Evolutionary conservation across 768 basidiomycete species (phyloP), one percentile per base, ranked within the genome.

Genomic region (Floccularia luteovirens): DNA sequence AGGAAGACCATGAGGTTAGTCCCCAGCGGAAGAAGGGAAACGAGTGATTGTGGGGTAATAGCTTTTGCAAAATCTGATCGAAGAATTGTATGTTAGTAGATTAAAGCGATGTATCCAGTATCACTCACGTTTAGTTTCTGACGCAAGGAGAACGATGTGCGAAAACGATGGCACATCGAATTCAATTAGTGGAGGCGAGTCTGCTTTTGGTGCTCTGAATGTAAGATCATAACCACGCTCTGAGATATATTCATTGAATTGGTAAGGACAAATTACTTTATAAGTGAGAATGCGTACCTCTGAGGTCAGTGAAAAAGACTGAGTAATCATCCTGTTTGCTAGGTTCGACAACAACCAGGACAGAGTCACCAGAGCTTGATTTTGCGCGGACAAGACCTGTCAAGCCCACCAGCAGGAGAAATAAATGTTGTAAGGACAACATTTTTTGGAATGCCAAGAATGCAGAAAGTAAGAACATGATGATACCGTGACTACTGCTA

Each of bases 1-100:
- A 94, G 74, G 2, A 83, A 77, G 49, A 96, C 63, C 48, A 99
- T 75, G 41, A 98, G 66, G 66, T 97, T 96, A 41, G 86, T 80
- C 45, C 77, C 70, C 44, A 73, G 72, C 20, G 77, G 66, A 22
- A 90, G 65, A 37, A 91, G 76, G 19, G 70, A 58, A 27, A 91
- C 75, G 20, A 98, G 69, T 10, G 81, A 72, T 56, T 94, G 88
- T 1, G 86, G 92, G 2, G 80, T 81, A 48, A 90, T 73, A 56
- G 97, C 88, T 44, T 71, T 56, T 1, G 83, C 76, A 42, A 78
- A 77, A 22, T 69, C 88, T 91, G 47, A 13, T 31, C 36, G 5
- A 16, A 19, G n/a, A 37, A 37, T 36, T 17, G 44, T 24, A 46
- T 42, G 13, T 47, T 4, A 17, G 17, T 28, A 10, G n/a, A n/a